A percentile compares a stretch with the other conserved stretches of the same genome.
phyloP scores from a whole-genome alignment of 2,329 filamentous ascomycete genomes.

The Fusarium duplospermum region DNA sequence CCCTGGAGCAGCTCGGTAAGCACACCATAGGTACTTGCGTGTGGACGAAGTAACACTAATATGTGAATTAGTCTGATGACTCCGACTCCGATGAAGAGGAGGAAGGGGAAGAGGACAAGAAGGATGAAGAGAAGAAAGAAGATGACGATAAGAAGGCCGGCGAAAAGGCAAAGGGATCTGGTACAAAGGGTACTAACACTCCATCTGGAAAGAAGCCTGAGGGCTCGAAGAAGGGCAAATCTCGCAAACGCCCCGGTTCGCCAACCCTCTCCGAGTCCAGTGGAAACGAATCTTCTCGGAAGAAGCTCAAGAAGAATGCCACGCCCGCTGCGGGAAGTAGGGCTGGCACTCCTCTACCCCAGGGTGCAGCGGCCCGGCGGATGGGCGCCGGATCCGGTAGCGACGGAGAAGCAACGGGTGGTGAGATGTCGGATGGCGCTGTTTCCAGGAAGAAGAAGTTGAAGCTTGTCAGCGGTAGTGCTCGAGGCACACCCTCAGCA shows the following conservation, averaged over 20 bases:
- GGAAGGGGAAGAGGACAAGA: slow-evolving; percentile 50
- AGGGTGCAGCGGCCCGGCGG: slow-evolving; percentile 53
- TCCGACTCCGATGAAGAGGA: slow-evolving; percentile 53
- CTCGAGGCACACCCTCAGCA: slow-evolving; percentile 64
- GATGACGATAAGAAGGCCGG: slow-evolving; percentile 73
- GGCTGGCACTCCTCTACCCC: slow-evolving; percentile 65
- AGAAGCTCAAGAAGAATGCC: slow-evolving; percentile 76
- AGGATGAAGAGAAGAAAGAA: slow-evolving; percentile 60
- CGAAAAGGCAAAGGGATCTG: slow-evolving; percentile 61
- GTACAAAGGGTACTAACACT: slow-evolving; percentile 75
- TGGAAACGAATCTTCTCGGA: slow-evolving; percentile 88
- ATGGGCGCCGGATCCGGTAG: slow-evolving; percentile 71
- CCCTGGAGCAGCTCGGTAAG: slow-evolving; percentile 55
- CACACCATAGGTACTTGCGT: neutral
- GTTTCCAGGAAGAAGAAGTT: slow-evolving; percentile 65
- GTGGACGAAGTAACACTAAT: slow-evolving; percentile 32
- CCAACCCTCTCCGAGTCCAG: slow-evolving; percentile 91
- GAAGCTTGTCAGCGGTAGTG: slow-evolving; percentile 62
- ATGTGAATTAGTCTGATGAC: slow-evolving; percentile 59
- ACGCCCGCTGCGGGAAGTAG: slow-evolving; percentile 63
- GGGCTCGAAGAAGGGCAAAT: slow-evolving; percentile 65
- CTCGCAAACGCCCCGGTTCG: slow-evolving; percentile 85
- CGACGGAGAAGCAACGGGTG: slow-evolving; percentile 78
- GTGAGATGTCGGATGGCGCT: slow-evolving; percentile 71
- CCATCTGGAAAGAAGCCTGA: slow-evolving; percentile 60